Base-by-base conservation (phyloP, 1,284 basidiomycete genomes). In the Melanopsichium pennsylvanicum region DNA sequence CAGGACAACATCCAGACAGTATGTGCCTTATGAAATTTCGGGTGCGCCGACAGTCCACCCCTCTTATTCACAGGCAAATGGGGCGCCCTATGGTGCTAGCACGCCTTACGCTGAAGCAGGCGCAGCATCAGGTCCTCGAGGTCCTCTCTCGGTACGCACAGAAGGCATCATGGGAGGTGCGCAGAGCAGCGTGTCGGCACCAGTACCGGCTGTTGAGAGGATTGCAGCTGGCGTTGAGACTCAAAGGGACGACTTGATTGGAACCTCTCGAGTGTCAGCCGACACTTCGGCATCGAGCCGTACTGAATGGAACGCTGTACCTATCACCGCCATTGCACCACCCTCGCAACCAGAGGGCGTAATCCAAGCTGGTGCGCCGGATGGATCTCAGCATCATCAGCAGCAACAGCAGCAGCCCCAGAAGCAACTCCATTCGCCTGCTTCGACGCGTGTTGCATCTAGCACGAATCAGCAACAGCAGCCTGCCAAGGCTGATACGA, bases 201-300 rank as follows among this genome's bases (percentile, higher is more conserved):
- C 36, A 4, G 42, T 27, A 5, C 25, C 60, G 0, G 44, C n/a
- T n/a, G n/a, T 25, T 9, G 47, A 55, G 2, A 42, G 31, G 32
- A 18, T 36, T 3, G 23, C 26, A n/a, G 47, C 29, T 1, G 35
- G 2, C 18, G 39, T 47, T 8, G 52, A 44, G 21, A 26, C 39
- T 2, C 47, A 47, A 7, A 52, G 48, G 16, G 52, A 63, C 27
- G 44, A 63, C 16, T 44, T 52, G 25, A 51, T 43, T 10, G 38
- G 39, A 2, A 45, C 46, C 3, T 51, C 52, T 4, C 55, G 51
- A 18, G 19, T 54, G 21, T 54, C 55, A n/a, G 55, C 45, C 19
- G 61, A 64, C 12, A 49, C 50, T 12, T 59, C 56, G 16, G 21
- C 29, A 8, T 66, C 62, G 5, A 55, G 62, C 22, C 52, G 49